phyloP scores from a whole-genome alignment of 106 monocot species.

The Acorus calamus region DNA sequence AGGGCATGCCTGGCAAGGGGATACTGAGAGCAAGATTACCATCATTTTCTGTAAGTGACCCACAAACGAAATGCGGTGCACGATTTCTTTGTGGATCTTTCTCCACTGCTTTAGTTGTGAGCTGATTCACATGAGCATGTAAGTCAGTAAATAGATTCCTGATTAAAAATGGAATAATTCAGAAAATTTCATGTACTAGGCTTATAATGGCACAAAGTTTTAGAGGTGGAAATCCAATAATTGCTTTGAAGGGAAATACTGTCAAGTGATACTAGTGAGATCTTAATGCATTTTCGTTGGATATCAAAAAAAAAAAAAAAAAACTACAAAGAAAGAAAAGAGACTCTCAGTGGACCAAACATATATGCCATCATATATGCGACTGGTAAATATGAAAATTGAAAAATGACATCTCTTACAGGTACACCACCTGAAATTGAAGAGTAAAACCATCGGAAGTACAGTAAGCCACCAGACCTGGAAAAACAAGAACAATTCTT shows the following conservation, averaged over 20 bases:
- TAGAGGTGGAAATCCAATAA: not conserved
- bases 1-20: conserved; percentile 13
- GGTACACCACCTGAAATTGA: conserved; percentile 44
- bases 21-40: conserved; percentile 27
- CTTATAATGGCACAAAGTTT: not conserved
- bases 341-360: no score
- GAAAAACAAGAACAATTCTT: conserved; percentile 2
- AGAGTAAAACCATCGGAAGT: conserved; percentile 62
- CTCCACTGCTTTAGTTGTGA: conserved; percentile 50
- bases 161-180: no score
- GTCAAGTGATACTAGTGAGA: no score
- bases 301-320: no score
- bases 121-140: conserved; percentile 17
- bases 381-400: no score
- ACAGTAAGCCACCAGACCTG: conserved; percentile 82
- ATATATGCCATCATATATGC: no score
- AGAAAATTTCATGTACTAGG: no score
- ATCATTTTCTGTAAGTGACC: conserved; percentile 24
- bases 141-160: no score
- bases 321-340: no score
- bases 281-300: no score
- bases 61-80: conserved; percentile 59
- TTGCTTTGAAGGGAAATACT: not conserved
- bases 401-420: not conserved
- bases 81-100: conserved; percentile 26